Conservation (phyloP, 192 early-diverging fungal genomes). For the Coemansia sp. region DNA sequence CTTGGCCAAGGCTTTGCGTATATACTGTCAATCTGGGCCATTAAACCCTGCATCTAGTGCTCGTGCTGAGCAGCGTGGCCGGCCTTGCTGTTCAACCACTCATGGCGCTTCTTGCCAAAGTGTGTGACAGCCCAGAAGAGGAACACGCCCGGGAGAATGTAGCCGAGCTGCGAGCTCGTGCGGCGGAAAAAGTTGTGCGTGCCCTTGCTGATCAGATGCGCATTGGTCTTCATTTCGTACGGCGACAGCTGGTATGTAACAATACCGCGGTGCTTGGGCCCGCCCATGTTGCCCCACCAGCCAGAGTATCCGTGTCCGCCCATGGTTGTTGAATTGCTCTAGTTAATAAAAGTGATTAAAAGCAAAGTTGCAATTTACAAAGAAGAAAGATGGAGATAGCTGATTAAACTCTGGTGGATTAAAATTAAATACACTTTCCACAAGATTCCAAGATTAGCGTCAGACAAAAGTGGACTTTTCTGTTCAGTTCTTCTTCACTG, state of each 20-base stretch:
- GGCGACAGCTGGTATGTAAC: constrained; percentile 51
- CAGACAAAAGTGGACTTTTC: not conserved
- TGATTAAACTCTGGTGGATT: not conserved
- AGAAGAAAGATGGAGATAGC: not conserved
- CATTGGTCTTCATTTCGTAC: constrained; percentile 52
- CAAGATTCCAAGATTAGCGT: constrained; percentile 6
- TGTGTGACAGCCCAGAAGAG: constrained; percentile 43
- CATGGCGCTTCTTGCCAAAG: constrained; percentile 49
- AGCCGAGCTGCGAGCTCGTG: constrained; percentile 36
- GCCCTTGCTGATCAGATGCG: constrained; percentile 48
- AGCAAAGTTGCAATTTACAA: not conserved
- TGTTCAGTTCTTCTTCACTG: not conserved
- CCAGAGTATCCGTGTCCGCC: constrained; percentile 50
- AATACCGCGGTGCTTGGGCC: constrained; percentile 48
- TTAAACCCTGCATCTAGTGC: constrained; percentile 15
- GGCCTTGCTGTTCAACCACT: constrained; percentile 51
- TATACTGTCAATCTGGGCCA: no score
- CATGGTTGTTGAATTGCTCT: constrained; percentile 14
- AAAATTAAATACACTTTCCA: not conserved
- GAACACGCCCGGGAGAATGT: constrained; percentile 41
- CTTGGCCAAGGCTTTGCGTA: no score
- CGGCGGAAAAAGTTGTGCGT: constrained; percentile 51
- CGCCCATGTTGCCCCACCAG: constrained; percentile 50
- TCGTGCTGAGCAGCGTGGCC: constrained; percentile 35
- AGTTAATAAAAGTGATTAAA: not conserved